Evolutionary conservation across 768 basidiomycete genomes (phyloP).

Genomic region (Leccinum variicolor): DNA sequence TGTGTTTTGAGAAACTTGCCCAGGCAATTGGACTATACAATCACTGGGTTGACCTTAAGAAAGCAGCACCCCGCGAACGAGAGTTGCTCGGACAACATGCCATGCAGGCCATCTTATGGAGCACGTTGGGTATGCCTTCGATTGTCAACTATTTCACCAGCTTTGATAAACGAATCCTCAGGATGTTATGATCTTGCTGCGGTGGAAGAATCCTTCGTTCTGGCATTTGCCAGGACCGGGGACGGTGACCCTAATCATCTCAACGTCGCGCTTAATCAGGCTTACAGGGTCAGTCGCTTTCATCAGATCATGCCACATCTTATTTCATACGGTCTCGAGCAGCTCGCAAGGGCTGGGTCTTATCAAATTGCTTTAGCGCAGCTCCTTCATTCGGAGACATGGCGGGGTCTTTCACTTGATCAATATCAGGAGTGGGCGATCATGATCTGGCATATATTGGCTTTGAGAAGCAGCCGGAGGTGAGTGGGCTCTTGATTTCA

Average conservation of each 20-base stretch:
- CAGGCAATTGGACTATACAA: constrained; percentile 70
- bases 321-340: constrained; percentile 14
- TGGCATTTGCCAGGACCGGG: constrained; percentile 59
- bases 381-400: constrained; percentile 66
- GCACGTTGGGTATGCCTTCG: constrained; percentile 50
- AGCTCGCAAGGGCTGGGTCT: constrained; percentile 69
- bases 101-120: constrained; percentile 74
- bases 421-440: constrained; percentile 73
- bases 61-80: constrained; percentile 43
- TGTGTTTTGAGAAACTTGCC: constrained; percentile 64
- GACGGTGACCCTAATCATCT: constrained; percentile 61
- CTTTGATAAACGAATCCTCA: constrained; percentile 28
- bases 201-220: constrained; percentile 67
- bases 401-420: constrained; percentile 60
- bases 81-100: constrained; percentile 74
- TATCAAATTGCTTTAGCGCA: constrained; percentile 59
- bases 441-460: constrained; percentile 76
- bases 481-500: constrained; percentile 29
- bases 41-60: constrained; percentile 62
- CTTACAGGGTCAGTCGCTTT: constrained; percentile 52
- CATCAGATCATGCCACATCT: not conserved
- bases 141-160: not conserved
- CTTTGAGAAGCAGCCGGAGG: constrained; percentile 67
- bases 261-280: constrained; percentile 58
- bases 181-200: constrained; percentile 64